These are phyloP conservation scores for Coemansia sp. DNA, from an alignment of 192 early-diverging fungal genomes.

Conservation along the genomic window DNA sequence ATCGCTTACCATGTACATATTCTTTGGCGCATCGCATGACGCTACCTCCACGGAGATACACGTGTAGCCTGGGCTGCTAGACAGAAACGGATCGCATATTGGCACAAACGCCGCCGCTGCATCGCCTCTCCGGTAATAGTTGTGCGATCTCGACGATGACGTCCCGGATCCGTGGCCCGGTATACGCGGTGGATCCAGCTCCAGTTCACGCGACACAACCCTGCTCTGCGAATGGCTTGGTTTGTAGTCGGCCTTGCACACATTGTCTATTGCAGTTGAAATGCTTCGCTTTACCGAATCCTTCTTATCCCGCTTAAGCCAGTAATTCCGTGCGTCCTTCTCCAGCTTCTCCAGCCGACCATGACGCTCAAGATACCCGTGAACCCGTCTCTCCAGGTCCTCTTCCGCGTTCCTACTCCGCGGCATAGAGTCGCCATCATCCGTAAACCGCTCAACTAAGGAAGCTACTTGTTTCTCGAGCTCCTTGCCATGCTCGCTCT, in stretches of 20 bases:
- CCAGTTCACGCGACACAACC: conserved; percentile 12
- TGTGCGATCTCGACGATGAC: conserved; percentile 20
- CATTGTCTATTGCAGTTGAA: conserved; percentile 8
- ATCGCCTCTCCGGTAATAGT: conserved; percentile 46
- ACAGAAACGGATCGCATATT: conserved; percentile 11
- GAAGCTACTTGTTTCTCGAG: conserved; percentile 14
- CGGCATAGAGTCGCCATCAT: conserved; percentile 3
- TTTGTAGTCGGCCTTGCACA: neutral
- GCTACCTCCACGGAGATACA: conserved; percentile 29
- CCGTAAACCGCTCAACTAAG: conserved; percentile 13
- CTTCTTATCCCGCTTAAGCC: conserved; percentile 18
- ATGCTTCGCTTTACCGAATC: neutral
- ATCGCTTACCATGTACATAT: conserved; percentile 46
- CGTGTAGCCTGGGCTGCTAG: conserved; percentile 14
- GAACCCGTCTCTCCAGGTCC: conserved; percentile 18
- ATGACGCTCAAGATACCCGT: conserved; percentile 17
- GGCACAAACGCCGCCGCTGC: conserved; percentile 41
- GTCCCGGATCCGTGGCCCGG: neutral
- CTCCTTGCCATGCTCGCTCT: conserved; percentile 23
- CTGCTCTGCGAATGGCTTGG: neutral
- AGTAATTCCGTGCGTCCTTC: conserved; percentile 38
- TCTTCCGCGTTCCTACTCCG: conserved; percentile 7
- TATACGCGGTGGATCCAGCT: conserved; percentile 38
- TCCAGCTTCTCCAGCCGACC: conserved; percentile 33
- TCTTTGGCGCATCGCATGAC: conserved; percentile 32